Evolutionary conservation across 352 stramenopile genomes (phyloP), one percentile per base, ranked within the genome.

Genomic region (Pythium diclinum): DNA sequence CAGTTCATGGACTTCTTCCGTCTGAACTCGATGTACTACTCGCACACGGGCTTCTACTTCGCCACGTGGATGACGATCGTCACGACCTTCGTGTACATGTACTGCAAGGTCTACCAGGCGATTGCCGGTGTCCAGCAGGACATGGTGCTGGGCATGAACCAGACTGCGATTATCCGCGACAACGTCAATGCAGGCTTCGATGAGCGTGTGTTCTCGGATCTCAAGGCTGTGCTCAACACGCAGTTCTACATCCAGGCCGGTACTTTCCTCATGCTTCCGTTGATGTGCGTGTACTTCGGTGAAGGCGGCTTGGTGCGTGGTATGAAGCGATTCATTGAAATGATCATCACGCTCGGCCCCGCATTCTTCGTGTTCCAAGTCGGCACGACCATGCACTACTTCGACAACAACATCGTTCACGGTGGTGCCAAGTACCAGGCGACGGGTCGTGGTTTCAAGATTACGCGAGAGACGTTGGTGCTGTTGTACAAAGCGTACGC

Each of bases 11-110:
- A 94, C 56, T 94, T 94, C 56, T 94, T 91, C 79, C 85, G 85
- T 3, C 53, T 94, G 30, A 91, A 91, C 65, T 92, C 83, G 59
- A 92, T 94, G 83, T 94, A 90, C 68, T 94, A 94, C 71, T 90
- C 83, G 47, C 85, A 94, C 77, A 94, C 83, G 40, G 85, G 85
- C 3, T 94, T 94, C 71, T 94, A 92, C 73, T 91, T 88, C 56
- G 83, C 83, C 1, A 94, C 83, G 57, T 92, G 83, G 83, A 90
- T 94, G 83, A 94, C 85, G 11, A 92, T 94, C 61, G 83, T 92
- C n/a, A 92, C 83, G 40, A 89, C 83, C 25, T 94, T 92, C 40
- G 81, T 94, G 55, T 94, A 91, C 77, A 92, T 94, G 81, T 94
- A 92, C 68, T 76, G 71, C 54, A 94, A 94, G 56, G 77, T 94